Conservation (phyloP, 371 early-diverging fungal genomes). For the Catenaria anguillulae region DNA sequence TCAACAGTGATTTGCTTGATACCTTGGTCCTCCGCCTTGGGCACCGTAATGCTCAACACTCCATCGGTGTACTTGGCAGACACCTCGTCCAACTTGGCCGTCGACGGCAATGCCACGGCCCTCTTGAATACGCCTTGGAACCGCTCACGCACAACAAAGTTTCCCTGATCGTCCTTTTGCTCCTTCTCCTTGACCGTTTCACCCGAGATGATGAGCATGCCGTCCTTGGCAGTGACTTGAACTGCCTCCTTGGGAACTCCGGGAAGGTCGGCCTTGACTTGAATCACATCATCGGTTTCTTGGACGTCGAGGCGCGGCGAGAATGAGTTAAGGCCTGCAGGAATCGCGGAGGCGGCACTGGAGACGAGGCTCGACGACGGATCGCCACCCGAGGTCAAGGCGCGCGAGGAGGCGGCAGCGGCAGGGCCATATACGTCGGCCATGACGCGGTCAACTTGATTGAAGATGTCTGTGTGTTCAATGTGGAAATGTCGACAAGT, state of each 20-base stretch:
- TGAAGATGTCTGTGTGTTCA: no score
- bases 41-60: slow-evolving; percentile 31
- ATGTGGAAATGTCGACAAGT: no score
- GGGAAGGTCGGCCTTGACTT: slow-evolving; percentile 31
- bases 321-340: no score
- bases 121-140: slow-evolving; percentile 33
- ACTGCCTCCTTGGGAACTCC: slow-evolving; percentile 35
- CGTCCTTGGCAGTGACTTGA: slow-evolving; percentile 21
- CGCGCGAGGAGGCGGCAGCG: no score
- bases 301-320: background rate
- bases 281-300: slow-evolving; percentile 25
- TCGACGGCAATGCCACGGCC: slow-evolving; percentile 34
- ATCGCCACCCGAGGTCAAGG: no score
- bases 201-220: slow-evolving; percentile 6
- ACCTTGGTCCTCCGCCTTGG: slow-evolving; percentile 23
- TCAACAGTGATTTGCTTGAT: slow-evolving; percentile 19
- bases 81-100: slow-evolving; percentile 28
- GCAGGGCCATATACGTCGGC: no score
- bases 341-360: no score
- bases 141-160: slow-evolving; percentile 29
- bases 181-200: slow-evolving; percentile 7
- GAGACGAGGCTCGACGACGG: no score
- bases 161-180: background rate
- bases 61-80: slow-evolving; percentile 40
- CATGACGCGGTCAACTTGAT: no score